Evolutionary conservation across 192 early-diverging fungal species (phyloP), one percentile per base, ranked within the genome.

Genomic region (Rhizophagus prolifer): DNA sequence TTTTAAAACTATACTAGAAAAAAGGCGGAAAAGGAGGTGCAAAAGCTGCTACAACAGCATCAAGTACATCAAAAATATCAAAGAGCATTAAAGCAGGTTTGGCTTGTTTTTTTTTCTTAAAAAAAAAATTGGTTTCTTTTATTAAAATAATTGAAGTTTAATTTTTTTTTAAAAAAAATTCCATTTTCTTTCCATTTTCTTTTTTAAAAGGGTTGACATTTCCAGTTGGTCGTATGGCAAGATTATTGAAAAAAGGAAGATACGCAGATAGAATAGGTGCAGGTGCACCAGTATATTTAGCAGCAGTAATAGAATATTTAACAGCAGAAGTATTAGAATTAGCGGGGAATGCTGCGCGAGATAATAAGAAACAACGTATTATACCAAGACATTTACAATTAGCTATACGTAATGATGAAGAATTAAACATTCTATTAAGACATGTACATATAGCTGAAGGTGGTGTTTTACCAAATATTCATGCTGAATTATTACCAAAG

Each of bases 351-450:
- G 81, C 81, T 9, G 81, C 81, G 10, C 68, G 81, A 31, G 81
- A 82, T 70, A 82, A 82, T 71, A 82, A 68, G 62, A 80, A 76
- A 46, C 70, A 61, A 58, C 38, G 81, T 60, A 82, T 82, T 16
- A 82, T 82, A 36, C 81, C 81, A 47, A 80, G 81, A 41, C 81
- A 82, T 67, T 78, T 82, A 59, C 81, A 82, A 73, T 76, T 82
- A 38, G 81, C 81, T 9, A 82, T 82, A 72, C 76, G 81, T 47
- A 82, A 82, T 58, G 81, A 82, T 60, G 81, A 82, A 69, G 81
- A 82, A 71, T 64, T 82, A 26, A 82, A 82, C 28, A 83, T 81
- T 67, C 67, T 82, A 26, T 64, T 82, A 28, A 74, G 80, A 64
- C 58, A 82, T 25, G 81, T 82, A 23, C 81, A 80, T 31, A 82